A percentile compares a stretch with the other conserved stretches of the same genome.
These are phyloP conservation scores for Aphanomyces stellatus DNA, from an alignment of 352 stramenopile genomes.

Conservation along the genomic window DNA sequence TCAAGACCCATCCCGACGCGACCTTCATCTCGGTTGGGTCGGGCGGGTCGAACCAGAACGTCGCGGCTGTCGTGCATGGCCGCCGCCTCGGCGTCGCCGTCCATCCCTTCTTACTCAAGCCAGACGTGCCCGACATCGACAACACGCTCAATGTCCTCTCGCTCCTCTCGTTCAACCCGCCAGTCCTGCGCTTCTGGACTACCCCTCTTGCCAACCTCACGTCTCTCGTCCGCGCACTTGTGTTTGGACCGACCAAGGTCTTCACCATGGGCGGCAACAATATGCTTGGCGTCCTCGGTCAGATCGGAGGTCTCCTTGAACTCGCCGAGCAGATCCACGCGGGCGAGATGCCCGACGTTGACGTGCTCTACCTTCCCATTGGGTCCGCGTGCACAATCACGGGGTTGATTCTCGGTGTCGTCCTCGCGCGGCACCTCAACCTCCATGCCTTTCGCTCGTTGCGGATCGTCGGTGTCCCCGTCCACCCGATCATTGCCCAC, in stretches of 20 bases:
- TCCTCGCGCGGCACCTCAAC: conserved; percentile 3
- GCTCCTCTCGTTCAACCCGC: conserved; percentile 5
- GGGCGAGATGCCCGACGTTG: conserved; percentile 13
- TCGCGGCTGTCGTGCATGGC: conserved; percentile 14
- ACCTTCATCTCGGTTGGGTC: conserved; percentile 1
- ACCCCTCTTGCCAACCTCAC: neutral
- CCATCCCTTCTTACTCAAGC: neutral
- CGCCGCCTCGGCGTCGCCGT: neutral
- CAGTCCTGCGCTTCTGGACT: neutral
- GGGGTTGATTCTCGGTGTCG: neutral
- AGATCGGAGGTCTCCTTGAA: conserved; percentile 16
- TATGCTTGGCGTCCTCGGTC: conserved; percentile 15
- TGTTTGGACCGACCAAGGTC: neutral
- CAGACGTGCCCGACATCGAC: conserved; percentile 14
- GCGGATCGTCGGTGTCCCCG: conserved; percentile 14
- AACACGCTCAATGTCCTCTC: conserved; percentile 20
- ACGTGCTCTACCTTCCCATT: conserved; percentile 12
- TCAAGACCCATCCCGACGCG: neutral
- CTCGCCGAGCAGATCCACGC: conserved; percentile 19
- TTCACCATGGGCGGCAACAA: conserved; percentile 18
- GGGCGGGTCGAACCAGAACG: conserved; percentile 13
- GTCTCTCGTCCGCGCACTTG: neutral
- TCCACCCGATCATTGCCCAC: neutral
- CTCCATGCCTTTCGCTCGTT: conserved; percentile 2
- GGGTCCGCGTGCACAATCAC: conserved; percentile 14